Evolutionary conservation across 2,329 filamentous ascomycete species (phyloP), one percentile per base, ranked within the genome.

Genomic region (Fusarium illudens): DNA sequence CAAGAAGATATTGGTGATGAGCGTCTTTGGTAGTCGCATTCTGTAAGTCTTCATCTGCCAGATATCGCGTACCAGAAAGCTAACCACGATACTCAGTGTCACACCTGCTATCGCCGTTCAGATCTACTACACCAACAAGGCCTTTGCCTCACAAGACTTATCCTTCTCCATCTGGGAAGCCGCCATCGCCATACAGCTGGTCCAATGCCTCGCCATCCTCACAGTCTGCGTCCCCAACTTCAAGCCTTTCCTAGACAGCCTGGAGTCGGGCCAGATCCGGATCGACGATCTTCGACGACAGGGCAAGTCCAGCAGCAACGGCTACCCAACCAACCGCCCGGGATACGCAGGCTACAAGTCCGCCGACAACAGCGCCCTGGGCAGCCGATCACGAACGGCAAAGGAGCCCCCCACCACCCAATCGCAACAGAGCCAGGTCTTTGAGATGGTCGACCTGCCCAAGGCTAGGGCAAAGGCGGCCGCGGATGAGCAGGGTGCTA

Each of bases 21-120:
- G 67, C 7, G 75, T 77, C 5, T 77, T 77, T 34, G 75, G 75
- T 0, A 75, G 75, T 32, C 71, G 75, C 51, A 74, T 76, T 6
- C 53, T 77, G 75, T 76, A 64, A 32, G 73, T 73, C 25, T 20
- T 6, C 2, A 50, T 36, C 15, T n/a, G 10, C 7, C 22, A 19
- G 10, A 17, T 8, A 11, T 11, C 15, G 6, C n/a, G 15, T 1
- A 7, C 6, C 12, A 42, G 15, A 20, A 17, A 7, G 49, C 62
- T 70, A 42, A 71, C 51, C 50, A 6, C 4, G 10, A 12, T 9
- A 6, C 10, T 25, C 6, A 75, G 73, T 20, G 71, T 75, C 34
- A 70, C 69, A 4, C 75, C 75, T 3, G 75, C 72, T 10, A 67
- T 73, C 19, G 67, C 68, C n/a, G 67, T 68, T 13, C 71, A 75